Conservation (phyloP, 768 basidiomycete species). For the Mycena belliarum region DNA sequence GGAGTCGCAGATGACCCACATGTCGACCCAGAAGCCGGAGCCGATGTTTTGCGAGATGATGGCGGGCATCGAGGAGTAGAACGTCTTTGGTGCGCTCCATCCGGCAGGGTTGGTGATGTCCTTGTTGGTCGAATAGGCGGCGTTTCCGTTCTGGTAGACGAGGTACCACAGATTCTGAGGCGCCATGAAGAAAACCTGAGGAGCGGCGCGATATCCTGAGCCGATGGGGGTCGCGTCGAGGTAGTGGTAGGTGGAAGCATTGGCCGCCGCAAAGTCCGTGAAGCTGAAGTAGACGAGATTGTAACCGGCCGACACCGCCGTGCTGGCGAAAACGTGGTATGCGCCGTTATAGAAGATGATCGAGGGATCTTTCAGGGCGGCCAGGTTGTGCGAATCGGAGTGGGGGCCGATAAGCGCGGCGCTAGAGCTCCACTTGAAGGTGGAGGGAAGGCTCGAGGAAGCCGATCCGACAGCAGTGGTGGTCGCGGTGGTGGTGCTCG, state of each 20-base stretch:
- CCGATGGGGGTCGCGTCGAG: not conserved
- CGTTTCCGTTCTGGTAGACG: not conserved
- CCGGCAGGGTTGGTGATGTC: slow-evolving; percentile 1
- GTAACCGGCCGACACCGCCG: not conserved
- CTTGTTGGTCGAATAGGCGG: not conserved
- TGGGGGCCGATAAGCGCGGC: not conserved
- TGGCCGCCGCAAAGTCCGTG: not conserved
- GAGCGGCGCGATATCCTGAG: not conserved
- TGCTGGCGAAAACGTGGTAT: not conserved
- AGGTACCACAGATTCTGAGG: not conserved
- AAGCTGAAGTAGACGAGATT: not conserved
- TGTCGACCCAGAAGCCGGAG: not conserved
- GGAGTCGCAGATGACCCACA: slow-evolving; percentile 2
- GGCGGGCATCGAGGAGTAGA: not conserved
- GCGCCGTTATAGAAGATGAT: not conserved
- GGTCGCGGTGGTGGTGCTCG: not conserved
- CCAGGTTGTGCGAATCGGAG: not conserved
- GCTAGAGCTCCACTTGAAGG: slow-evolving; percentile 1
- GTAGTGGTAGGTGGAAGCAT: not conserved
- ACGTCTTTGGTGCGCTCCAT: not conserved
- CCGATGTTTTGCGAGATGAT: not conserved
- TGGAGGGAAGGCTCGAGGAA: not conserved
- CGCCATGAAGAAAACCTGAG: not conserved
- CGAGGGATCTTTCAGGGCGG: not conserved
- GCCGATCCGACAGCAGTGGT: not conserved